Conservation (phyloP, 2,329 filamentous ascomycete genomes). For the Stromatinia cepivora region DNA sequence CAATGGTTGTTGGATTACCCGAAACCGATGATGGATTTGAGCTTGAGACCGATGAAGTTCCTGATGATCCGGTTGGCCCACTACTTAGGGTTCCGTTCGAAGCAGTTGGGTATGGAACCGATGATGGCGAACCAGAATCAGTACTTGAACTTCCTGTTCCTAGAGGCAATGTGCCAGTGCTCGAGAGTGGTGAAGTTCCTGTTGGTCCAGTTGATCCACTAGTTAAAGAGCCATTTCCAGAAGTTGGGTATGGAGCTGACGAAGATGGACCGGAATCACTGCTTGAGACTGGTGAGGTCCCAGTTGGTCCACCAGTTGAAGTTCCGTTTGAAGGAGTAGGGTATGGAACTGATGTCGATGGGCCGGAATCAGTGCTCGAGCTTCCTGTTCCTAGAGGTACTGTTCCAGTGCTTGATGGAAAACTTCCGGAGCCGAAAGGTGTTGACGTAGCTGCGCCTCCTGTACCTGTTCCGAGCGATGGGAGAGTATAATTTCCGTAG, state of each 20-base stretch:
- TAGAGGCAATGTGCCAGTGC: not conserved
- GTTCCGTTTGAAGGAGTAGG: constrained; percentile 24
- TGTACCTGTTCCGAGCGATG: constrained; percentile 8
- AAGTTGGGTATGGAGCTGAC: constrained; percentile 14
- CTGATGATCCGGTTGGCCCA: constrained; percentile 24
- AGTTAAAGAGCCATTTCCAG: constrained; percentile 15
- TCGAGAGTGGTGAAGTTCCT: constrained; percentile 15
- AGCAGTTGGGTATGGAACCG: constrained; percentile 23
- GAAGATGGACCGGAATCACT: not conserved
- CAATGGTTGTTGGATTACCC: not conserved
- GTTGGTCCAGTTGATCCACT: constrained; percentile 22
- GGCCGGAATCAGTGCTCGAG: constrained; percentile 20
- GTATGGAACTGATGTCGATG: constrained; percentile 24
- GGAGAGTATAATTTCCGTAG: constrained; percentile 15
- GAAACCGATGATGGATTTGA: constrained; percentile 3
- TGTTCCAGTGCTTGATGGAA: constrained; percentile 16
- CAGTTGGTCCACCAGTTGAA: constrained; percentile 17
- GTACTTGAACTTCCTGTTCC: constrained; percentile 24
- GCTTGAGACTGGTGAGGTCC: not conserved
- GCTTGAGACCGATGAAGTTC: constrained; percentile 8
- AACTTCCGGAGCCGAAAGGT: constrained; percentile 9
- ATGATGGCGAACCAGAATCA: constrained; percentile 17
- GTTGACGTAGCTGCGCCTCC: not conserved
- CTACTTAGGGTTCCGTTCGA: constrained; percentile 23
- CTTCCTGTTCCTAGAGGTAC: constrained; percentile 11